Evolutionary conservation across 208 protist species (phyloP), one percentile per base, ranked within the genome.

Genomic region (Histomonas meleagridis): DNA sequence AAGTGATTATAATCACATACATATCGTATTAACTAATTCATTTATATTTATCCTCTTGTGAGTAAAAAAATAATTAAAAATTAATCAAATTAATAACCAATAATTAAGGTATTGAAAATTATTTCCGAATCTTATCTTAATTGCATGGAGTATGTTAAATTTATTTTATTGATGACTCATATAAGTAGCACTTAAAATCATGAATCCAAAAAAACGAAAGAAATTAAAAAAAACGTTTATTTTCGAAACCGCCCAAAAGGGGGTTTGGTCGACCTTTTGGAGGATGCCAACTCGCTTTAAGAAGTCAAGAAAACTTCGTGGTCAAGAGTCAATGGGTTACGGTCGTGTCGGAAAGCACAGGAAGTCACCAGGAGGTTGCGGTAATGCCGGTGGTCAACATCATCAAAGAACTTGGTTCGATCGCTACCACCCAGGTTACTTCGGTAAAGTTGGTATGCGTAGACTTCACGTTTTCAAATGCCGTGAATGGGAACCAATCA

Each of bases 401-500:
- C 98, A 99, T 95, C 97, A 99, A 96, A 96, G 98, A 92, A 99
- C 98, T 94, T 97, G 97, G 95, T 98, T 99, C 93, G 97, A 99
- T 95, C 78, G 91, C 48, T 96, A 94, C 97, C 99, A 99, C 94
- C 99, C 99, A 92, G 98, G 98, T 92, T 99, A 99, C 96, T 99
- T 99, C 94, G 99, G 99, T 94, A 99, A 99, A 97, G 96, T 99
- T 57, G 99, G 99, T 95, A 99, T 99, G 98, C 95, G 98, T 92
- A 95, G 98, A 95, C 97, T 97, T 94, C 98, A 99, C 95, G 94
- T 95, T 91, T 97, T 96, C 93, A 96, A 98, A 92, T 96, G 97
- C 94, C 60, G 96, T 60, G 93, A 97, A 94, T 97, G 95, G 95
- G 96, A 97, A 94, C 98, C 98, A 91, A 97, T 96, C 48, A 96